Conservation (phyloP, 805 yeast species). For the Wickerhamomyces rabaulensis region DNA sequence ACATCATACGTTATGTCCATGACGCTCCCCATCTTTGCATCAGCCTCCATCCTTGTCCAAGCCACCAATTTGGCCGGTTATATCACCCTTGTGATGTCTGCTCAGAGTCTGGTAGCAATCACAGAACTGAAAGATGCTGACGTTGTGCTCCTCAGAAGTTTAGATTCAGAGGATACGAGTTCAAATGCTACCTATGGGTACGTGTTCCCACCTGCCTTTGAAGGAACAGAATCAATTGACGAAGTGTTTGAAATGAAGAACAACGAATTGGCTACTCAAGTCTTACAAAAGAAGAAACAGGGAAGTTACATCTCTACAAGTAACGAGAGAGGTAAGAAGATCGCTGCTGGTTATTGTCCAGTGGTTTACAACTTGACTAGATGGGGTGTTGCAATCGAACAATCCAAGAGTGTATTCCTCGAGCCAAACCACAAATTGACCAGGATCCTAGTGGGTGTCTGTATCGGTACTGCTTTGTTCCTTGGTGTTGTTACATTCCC, state of each 20-base stretch:
- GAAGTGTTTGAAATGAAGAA: conserved; percentile 24
- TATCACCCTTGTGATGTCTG: conserved; percentile 52
- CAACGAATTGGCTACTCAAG: conserved; percentile 30
- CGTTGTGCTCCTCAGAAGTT: conserved; percentile 21
- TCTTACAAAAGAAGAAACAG: conserved; percentile 29
- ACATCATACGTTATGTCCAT: conserved; percentile 57
- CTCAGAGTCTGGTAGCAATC: conserved; percentile 36
- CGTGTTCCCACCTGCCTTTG: conserved; percentile 32
- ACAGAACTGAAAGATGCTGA: conserved; percentile 33
- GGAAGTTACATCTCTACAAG: conserved; percentile 38
- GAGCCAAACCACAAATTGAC: conserved; percentile 58
- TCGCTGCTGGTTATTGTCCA: conserved; percentile 55
- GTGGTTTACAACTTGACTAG: conserved; percentile 37
- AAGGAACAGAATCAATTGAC: conserved; percentile 11
- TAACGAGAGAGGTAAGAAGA: conserved; percentile 30
- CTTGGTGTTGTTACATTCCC: conserved; percentile 77
- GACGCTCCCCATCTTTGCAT: conserved; percentile 71
- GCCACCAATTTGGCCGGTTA: conserved; percentile 55
- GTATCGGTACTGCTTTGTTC: conserved; percentile 70
- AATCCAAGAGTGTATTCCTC: conserved; percentile 50
- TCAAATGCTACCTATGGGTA: conserved; percentile 31
- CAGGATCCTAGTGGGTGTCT: conserved; percentile 70
- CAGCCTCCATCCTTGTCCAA: conserved; percentile 61
- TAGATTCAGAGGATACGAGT: conserved; percentile 23
- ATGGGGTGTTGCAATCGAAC: conserved; percentile 79